A percentile compares a stretch with the other conserved stretches of the same genome.
phyloP scores from a whole-genome alignment of 2,329 filamentous ascomycete species.

The Monilinia laxa region DNA sequence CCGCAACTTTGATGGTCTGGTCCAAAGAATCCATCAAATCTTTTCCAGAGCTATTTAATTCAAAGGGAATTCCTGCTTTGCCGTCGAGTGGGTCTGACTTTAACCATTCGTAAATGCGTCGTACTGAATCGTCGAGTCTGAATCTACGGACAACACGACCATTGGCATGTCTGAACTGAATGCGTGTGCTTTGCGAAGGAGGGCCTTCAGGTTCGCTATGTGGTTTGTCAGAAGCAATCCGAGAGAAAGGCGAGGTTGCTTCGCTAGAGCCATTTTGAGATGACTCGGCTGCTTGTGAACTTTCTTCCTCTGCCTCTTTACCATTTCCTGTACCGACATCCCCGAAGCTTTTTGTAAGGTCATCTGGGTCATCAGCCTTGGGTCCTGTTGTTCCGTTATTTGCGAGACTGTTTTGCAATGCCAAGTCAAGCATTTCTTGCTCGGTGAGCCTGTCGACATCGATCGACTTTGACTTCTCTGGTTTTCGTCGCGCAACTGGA shows the following conservation, averaged over 20 bases:
- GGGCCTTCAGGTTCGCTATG: conserved; percentile 72
- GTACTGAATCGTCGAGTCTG: conserved; percentile 69
- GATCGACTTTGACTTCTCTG: conserved; percentile 65
- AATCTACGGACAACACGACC: conserved; percentile 90
- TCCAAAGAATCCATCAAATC: conserved; percentile 79
- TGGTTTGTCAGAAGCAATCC: conserved; percentile 68
- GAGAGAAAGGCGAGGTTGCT: conserved; percentile 56
- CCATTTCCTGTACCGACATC: conserved; percentile 56
- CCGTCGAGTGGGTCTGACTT: conserved; percentile 84
- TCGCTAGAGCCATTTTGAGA: conserved; percentile 36
- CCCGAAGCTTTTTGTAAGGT: conserved; percentile 68
- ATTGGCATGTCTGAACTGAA: conserved; percentile 86
- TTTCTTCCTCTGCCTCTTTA: conserved; percentile 45
- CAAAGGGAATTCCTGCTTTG: conserved; percentile 76
- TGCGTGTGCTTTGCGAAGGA: conserved; percentile 72
- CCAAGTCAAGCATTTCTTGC: conserved; percentile 95
- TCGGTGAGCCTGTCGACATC: conserved; percentile 90
- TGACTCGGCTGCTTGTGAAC: conserved; percentile 38
- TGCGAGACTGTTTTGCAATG: conserved; percentile 82
- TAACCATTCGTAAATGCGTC: conserved; percentile 91
- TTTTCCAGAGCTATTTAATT: conserved; percentile 83
- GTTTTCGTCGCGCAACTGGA: conserved; percentile 77
- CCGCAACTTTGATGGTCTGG: conserved; percentile 73
- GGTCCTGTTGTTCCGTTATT: conserved; percentile 45
- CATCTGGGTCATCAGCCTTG: conserved; percentile 78